Evolutionary conservation across 202 grass and related monocot genomes (phyloP).

Genomic region (Brachypodium distachyon): DNA sequence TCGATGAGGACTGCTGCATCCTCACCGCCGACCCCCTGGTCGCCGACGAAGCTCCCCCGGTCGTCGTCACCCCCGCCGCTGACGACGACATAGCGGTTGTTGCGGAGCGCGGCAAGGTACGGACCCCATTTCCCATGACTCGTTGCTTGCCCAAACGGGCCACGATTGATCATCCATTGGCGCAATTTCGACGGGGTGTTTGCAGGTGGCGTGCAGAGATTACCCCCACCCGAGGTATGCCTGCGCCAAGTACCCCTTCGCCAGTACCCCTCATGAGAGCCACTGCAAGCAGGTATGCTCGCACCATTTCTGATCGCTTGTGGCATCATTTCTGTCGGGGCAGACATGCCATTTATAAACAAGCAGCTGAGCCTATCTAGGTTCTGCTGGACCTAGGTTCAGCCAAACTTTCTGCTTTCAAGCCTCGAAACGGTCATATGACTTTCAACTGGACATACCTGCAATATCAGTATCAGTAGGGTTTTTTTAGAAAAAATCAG

Average conservation of each 20-base stretch:
- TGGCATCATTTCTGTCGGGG: too few relatives aligned
- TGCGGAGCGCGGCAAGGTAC: slow-evolving; percentile 61
- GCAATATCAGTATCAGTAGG: too few relatives aligned
- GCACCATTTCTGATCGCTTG: background rate
- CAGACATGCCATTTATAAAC: background rate
- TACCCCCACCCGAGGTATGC: slow-evolving; percentile 60
- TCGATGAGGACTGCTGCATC: slow-evolving; percentile 54
- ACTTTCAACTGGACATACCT: too few relatives aligned
- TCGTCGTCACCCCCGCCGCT: background rate
- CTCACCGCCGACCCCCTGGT: slow-evolving; percentile 22
- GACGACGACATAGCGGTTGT: slow-evolving; percentile 45
- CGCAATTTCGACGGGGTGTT: background rate
- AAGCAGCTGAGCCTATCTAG: background rate
- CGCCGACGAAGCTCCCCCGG: background rate
- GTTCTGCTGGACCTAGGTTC: too few relatives aligned
- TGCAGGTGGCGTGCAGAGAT: slow-evolving; percentile 78
- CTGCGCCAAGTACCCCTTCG: slow-evolving; percentile 51
- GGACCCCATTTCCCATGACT: background rate
- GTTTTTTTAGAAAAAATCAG: too few relatives aligned
- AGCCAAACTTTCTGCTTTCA: too few relatives aligned
- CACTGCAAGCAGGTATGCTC: slow-evolving; percentile 39
- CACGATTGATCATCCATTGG: background rate
- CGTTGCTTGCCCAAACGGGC: background rate
- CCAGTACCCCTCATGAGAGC: slow-evolving; percentile 43
- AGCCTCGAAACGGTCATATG: too few relatives aligned